Evolutionary conservation across 495 filamentous ascomycete genomes (phyloP).

Genomic region (Podospora fimiseda): DNA sequence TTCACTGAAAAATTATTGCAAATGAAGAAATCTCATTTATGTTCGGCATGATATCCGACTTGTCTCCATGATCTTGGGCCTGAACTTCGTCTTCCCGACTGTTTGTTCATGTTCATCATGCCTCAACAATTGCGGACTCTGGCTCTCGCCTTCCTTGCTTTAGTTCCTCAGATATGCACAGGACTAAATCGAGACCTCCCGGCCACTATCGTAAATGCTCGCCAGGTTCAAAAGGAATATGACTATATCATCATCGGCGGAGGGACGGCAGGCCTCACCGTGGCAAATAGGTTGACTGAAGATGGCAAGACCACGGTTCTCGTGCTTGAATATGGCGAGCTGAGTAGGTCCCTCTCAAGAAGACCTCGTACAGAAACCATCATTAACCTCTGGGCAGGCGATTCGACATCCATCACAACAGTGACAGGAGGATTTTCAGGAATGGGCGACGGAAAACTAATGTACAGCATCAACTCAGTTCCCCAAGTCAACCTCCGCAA

Average conservation of each 20-base stretch:
- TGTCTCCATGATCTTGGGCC: too few species aligned
- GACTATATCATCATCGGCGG: slow-evolving; percentile 87
- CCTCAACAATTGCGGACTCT: too few species aligned
- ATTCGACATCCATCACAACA: slow-evolving; percentile 19
- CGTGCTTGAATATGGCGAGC: slow-evolving; percentile 42
- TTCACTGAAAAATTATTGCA: too few species aligned
- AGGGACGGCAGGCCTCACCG: slow-evolving; percentile 83
- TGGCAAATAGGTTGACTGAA: slow-evolving; percentile 56
- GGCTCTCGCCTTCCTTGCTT: neutral
- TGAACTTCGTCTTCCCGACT: too few species aligned
- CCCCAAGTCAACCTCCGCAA: slow-evolving; percentile 32
- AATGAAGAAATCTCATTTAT: too few species aligned
- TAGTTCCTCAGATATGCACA: neutral
- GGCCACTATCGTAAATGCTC: slow-evolving; percentile 5
- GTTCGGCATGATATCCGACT: neutral
- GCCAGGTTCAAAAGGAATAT: slow-evolving; percentile 35
- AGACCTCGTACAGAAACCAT: neutral
- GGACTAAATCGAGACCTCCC: neutral
- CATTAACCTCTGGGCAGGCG: slow-evolving; percentile 10
- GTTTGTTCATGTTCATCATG: too few species aligned
- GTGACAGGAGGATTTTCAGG: slow-evolving; percentile 25
- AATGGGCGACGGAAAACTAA: slow-evolving; percentile 12
- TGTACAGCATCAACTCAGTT: slow-evolving; percentile 38
- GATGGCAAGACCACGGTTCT: slow-evolving; percentile 38
- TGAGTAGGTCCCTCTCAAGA: slow-evolving; percentile 6